Evolutionary conservation across 2,329 filamentous ascomycete genomes (phyloP).

Genomic region (Nakataea oryzae): DNA sequence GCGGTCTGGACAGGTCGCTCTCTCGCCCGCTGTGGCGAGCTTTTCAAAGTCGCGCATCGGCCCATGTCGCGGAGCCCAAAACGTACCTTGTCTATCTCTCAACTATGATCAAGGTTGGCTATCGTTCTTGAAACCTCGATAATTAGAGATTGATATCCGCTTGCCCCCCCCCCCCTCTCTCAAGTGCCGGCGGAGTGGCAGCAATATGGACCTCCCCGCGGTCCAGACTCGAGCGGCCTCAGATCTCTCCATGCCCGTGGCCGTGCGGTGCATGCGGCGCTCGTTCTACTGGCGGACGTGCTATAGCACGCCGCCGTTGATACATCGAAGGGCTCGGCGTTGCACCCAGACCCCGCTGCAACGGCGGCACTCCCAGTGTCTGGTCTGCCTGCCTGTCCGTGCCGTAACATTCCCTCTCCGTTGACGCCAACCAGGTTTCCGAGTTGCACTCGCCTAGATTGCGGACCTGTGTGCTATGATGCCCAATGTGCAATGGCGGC

Average conservation of each 20-base stretch:
- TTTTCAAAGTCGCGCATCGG: no score
- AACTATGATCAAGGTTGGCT: not conserved
- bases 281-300: not conserved
- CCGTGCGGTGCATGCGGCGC: no score
- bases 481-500: no score
- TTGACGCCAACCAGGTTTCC: not conserved
- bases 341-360: not conserved
- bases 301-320: not conserved
- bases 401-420: not conserved
- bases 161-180: no score
- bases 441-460: not conserved
- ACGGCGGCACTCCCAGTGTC: no score
- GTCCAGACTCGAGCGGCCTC: not conserved
- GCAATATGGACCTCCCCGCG: not conserved
- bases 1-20: no score
- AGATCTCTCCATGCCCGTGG: no score
- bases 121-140: not conserved
- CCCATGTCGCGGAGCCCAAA: no score
- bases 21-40: not conserved
- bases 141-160: no score
- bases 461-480: not conserved
- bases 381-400: not conserved
- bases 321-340: not conserved
- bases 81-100: not conserved
- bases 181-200: not conserved